Evolutionary conservation across 2,329 filamentous ascomycete species (phyloP).

Genomic region (Colletotrichum melonis): DNA sequence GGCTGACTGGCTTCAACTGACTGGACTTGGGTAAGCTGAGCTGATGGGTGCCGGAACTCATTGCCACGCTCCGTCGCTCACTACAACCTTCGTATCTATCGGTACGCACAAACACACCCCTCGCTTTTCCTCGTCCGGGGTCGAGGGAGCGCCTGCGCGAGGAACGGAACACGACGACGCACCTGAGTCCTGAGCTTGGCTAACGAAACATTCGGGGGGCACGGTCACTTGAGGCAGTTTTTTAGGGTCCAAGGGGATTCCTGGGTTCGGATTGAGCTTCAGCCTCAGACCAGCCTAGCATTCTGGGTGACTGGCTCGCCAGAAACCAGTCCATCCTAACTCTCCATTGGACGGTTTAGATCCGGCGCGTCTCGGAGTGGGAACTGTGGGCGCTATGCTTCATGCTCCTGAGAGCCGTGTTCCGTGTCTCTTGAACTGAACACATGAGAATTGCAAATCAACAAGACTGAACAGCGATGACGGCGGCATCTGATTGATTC

Average conservation of each 20-base stretch:
- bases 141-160: neutral
- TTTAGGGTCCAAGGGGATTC: neutral
- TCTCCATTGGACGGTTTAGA: neutral
- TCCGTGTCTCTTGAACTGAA: neutral
- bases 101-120: neutral
- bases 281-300: neutral
- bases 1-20: neutral
- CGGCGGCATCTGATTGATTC: neutral
- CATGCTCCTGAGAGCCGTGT: conserved; percentile 12
- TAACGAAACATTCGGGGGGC: conserved; percentile 26
- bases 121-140: neutral
- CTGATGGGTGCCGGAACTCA: neutral
- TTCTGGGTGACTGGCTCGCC: too few relatives aligned
- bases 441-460: neutral
- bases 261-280: conserved; percentile 17
- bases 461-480: neutral
- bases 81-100: neutral
- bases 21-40: neutral
- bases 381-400: conserved; percentile 15
- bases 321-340: conserved; percentile 12
- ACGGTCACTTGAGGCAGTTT: conserved; percentile 22
- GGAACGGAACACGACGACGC: neutral
- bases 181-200: conserved; percentile 3
- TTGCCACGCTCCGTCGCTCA: neutral
- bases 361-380: conserved; percentile 15